Base-by-base conservation (phyloP, 225 moss, liverwort and hornwort species). In the Neckera pumila region DNA sequence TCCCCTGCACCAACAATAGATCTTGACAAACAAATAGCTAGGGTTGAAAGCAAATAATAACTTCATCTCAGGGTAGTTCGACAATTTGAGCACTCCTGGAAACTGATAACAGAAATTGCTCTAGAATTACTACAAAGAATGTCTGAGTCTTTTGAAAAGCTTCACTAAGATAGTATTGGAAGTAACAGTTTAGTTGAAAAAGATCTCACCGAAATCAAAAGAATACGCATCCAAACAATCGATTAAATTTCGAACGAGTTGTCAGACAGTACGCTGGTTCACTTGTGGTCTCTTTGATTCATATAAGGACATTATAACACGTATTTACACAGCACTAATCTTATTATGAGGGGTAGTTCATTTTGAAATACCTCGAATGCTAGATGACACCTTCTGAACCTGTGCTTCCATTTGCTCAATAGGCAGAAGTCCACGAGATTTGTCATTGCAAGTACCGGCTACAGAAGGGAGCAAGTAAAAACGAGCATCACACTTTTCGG, bases 391-490 rank as follows among this genome's bases (percentile, higher is more conserved):
- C 86, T 91, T 93, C 31, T 81, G 90, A 87, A 94, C 89, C 86
- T 95, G 91, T n/a, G 89, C 93, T 91, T 94, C 91, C 86, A 93
- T 66, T 67, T 93, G 72, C 79, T 94, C 95, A 81, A 93, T 42
- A 59, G 83, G 86, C 43, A 91, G 82, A 72, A 81, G 70, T 60
- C n/a, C 86, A 61, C 23, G 80, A 63, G 60, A 60, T 33, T 89
- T 76, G 67, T 76, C 81, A 54, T 85, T 83, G 66, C 84, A 67
- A 65, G 86, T 74, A 63, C 76, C 77, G 56, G 89, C 79, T 87
- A 94, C 91, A 81, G 92, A 89, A 51, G 97, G 93, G 81, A 97
- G 91, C 82, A 95, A 87, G 80, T 90, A 79, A 43, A 98, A 93
- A 61, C 86, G 90, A 65, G 94, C 97, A 66, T 92, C 89, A 83